Evolutionary conservation across 345 rosid species (phyloP).

Genomic region (Triadica sebifera): DNA sequence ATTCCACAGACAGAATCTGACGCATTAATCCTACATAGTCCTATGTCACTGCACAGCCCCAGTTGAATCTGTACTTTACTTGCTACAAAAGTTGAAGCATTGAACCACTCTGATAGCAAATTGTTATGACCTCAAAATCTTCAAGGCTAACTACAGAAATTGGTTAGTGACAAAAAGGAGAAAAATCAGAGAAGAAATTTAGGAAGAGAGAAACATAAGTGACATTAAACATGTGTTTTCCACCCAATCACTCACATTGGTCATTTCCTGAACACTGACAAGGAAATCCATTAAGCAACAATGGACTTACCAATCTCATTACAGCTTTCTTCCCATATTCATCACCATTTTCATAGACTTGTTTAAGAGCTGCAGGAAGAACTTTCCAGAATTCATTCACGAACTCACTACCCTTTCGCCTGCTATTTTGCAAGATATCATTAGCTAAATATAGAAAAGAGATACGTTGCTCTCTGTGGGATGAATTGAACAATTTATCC

Average conservation of each 20-base stretch:
- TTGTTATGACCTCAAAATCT: not conserved
- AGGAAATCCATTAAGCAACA: not conserved
- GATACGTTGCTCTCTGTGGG: slow-evolving; percentile 65
- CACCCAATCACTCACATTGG: not conserved
- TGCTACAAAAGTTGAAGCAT: not conserved
- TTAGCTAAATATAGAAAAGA: slow-evolving; percentile 66
- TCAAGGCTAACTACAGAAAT: not conserved
- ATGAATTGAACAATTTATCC: slow-evolving; percentile 61
- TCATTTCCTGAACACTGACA: not conserved
- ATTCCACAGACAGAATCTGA: not conserved
- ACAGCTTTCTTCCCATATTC: slow-evolving; percentile 57
- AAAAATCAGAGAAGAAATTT: not conserved
- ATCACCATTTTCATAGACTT: slow-evolving; percentile 54
- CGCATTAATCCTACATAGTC: not conserved
- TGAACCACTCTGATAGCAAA: not conserved
- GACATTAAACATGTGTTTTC: not conserved
- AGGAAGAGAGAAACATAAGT: not conserved
- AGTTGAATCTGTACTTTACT: not conserved
- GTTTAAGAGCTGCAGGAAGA: slow-evolving; percentile 58
- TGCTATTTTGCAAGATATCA: slow-evolving; percentile 76
- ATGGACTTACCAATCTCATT: slow-evolving; percentile 53
- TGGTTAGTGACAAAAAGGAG: not conserved
- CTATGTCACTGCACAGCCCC: not conserved
- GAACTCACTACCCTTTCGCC: slow-evolving; percentile 74
- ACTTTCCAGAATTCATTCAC: slow-evolving; percentile 79